Base-by-base conservation (phyloP, 306 rosid species). In the Vigna angularis region DNA sequence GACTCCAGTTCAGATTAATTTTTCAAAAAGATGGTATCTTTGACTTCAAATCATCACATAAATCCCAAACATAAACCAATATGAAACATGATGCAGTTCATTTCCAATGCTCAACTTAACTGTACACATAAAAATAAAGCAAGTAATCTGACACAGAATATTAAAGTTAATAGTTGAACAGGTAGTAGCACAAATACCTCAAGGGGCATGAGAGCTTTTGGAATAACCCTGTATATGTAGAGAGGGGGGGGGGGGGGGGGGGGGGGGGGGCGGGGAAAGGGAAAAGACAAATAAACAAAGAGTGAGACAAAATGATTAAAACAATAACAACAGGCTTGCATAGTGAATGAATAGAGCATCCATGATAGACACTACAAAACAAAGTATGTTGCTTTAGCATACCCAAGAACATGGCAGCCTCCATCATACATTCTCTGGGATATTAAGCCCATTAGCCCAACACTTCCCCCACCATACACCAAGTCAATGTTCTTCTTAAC, bases 391-490 rank as follows among this genome's bases (percentile, higher is more conserved):
- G 56, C 22, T 82, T 69, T 36, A 81, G 49, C 67, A 63, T 88
- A 93, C 96, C 97, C 98, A 30, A 91, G 93, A 75, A 93, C 98
- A 80, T 86, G 92, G 82, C 93, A 91, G 13, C 93, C 98, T 76
- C 95, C 98, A 70, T 90, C 88, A 72, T 79, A 82, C 49, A 93
- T 93, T 47, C 82, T 90, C 78, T 88, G 90, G 44, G 98, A 91
- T 79, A 93, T 84, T 73, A 88, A 86, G 30, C 97, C 98, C 97
- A 93, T 93, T 76, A 93, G 85, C 24, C 98, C 98, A 0, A 91
- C 82, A 78, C 93, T 91, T 82, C 97, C 98, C 5, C 98, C 96
- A 76, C 98, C 97, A 76, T 93, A 93, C 40, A 90, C 97, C 85
- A 91, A 83, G 82, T 93, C 90, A 86, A 91, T 90, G 85, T 83